Evolutionary conservation across 1,139 yeast species (phyloP).

Genomic region (Scheffersomyces insectosa): DNA sequence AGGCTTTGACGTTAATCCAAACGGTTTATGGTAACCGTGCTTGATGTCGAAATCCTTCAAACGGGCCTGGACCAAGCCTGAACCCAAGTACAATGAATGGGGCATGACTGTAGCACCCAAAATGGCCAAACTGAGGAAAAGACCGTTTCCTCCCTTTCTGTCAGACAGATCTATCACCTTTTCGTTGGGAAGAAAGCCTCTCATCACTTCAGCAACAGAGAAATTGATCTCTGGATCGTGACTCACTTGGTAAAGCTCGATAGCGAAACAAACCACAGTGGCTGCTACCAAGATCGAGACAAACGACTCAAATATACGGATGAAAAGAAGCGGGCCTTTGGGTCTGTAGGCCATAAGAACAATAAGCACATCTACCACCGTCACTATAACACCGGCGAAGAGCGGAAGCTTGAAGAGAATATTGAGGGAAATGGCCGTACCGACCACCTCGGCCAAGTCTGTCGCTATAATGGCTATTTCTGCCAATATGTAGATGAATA

Average conservation of each 20-base stretch:
- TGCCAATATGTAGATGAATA: conserved; percentile 61
- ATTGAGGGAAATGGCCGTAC: conserved; percentile 87
- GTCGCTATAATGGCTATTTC: conserved; percentile 79
- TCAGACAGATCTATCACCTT: conserved; percentile 63
- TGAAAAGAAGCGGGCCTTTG: conserved; percentile 75
- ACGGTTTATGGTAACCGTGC: conserved; percentile 51
- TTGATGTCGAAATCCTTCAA: conserved; percentile 76
- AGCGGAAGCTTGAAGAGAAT: conserved; percentile 79
- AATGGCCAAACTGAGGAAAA: conserved; percentile 85
- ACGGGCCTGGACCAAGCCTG: conserved; percentile 91
- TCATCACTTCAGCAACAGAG: conserved; percentile 53
- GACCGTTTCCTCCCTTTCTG: conserved; percentile 63
- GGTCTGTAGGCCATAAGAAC: conserved; percentile 89
- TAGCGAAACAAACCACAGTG: conserved; percentile 81
- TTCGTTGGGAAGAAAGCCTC: conserved; percentile 79
- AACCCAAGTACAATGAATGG: conserved; percentile 87
- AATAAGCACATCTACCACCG: conserved; percentile 80
- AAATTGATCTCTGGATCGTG: conserved; percentile 52
- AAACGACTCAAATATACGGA: conserved; percentile 79
- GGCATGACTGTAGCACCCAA: conserved; percentile 99
- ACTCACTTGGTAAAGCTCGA: conserved; percentile 73
- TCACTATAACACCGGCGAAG: conserved; percentile 73
- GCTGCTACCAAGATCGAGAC: conserved; percentile 76
- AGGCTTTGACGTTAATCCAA: conserved; percentile 2
- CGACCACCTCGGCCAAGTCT: conserved; percentile 83